Conservation (phyloP, 345 rosid species). For the Turnera subulata region DNA sequence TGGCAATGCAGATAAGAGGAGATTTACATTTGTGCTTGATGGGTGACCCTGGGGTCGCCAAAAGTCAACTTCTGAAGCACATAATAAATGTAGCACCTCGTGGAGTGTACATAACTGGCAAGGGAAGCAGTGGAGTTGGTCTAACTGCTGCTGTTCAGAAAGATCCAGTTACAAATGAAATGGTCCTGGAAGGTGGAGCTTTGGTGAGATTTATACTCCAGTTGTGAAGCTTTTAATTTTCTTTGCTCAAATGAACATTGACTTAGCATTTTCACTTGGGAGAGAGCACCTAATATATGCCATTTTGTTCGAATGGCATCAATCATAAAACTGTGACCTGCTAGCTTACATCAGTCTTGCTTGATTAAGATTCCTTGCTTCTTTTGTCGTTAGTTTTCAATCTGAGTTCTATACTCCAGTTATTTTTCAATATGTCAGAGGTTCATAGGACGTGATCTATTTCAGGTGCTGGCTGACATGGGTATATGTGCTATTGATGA, state of each 20-base stretch:
- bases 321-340: neutral
- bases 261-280: neutral
- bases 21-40: slow-evolving; percentile 92
- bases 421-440: slow-evolving; percentile 9
- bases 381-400: slow-evolving; percentile 1
- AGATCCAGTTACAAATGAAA: slow-evolving; percentile 94
- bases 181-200: slow-evolving; percentile 99
- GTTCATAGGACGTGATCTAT: slow-evolving; percentile 16
- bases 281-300: no score
- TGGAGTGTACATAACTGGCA: slow-evolving; percentile 92
- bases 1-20: slow-evolving; percentile 79
- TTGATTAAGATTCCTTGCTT: neutral
- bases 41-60: slow-evolving; percentile 99
- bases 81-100: slow-evolving; percentile 92
- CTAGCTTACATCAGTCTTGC: neutral
- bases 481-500: slow-evolving; percentile 99
- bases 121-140: slow-evolving; percentile 99
- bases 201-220: slow-evolving; percentile 49
- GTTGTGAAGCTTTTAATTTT: neutral
- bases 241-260: neutral
- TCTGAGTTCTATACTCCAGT: neutral
- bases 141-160: slow-evolving; percentile 96
- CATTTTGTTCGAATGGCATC: no score
- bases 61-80: slow-evolving; percentile 99
- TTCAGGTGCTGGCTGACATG: slow-evolving; percentile 97